phyloP scores from a whole-genome alignment of 192 early-diverging fungal species.

The Geranomyces michiganensis region DNA sequence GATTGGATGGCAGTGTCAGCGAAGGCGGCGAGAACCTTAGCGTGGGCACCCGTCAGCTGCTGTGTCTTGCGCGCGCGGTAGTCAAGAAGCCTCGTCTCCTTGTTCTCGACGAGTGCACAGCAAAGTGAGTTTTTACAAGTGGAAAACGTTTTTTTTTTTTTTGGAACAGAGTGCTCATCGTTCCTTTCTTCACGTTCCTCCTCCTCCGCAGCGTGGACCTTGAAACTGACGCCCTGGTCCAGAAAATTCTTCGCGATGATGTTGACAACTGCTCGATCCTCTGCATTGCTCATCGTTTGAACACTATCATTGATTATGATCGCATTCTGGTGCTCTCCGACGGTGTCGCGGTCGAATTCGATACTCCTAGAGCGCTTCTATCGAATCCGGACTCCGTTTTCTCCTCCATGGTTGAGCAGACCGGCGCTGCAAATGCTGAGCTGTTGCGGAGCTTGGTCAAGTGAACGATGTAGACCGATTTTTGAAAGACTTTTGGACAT shows the following conservation, averaged over 20 bases:
- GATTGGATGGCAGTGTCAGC: slow-evolving; percentile 65
- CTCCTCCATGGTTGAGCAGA: slow-evolving; percentile 66
- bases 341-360: slow-evolving; percentile 56
- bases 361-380: slow-evolving; percentile 56
- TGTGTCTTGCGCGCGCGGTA: slow-evolving; percentile 61
- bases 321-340: slow-evolving; percentile 49
- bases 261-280: slow-evolving; percentile 34
- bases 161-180: neutral
- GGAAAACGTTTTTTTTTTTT: neutral
- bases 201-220: slow-evolving; percentile 20
- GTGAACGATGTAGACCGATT: neutral
- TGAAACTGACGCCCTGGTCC: slow-evolving; percentile 76
- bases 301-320: slow-evolving; percentile 58
- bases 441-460: slow-evolving; percentile 55
- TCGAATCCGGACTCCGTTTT: slow-evolving; percentile 50
- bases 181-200: no score
- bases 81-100: slow-evolving; percentile 54
- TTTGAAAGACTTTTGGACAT: neutral
- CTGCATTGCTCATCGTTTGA: slow-evolving; percentile 37
- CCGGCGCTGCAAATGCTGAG: slow-evolving; percentile 62
- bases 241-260: slow-evolving; percentile 59
- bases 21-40: slow-evolving; percentile 86
- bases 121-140: neutral
- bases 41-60: slow-evolving; percentile 70
- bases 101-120: slow-evolving; percentile 28